Conservation (phyloP, 129 eudicot species). For the Apium graveolens region DNA sequence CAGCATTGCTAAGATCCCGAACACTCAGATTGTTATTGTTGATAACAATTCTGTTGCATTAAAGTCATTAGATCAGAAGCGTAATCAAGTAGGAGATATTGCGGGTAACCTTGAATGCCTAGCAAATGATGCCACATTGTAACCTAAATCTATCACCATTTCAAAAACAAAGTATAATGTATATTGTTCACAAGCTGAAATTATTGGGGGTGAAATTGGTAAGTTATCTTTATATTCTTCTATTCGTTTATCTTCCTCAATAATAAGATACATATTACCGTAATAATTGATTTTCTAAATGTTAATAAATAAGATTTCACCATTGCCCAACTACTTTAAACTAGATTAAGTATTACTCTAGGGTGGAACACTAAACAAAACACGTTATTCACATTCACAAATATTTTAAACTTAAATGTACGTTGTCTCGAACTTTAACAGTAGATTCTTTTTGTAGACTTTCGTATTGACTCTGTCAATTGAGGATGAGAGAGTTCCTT, state of each 20-base stretch:
- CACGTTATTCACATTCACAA: neutral
- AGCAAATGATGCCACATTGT: conserved; percentile 12
- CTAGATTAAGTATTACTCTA: too few species aligned
- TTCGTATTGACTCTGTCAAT: conserved; percentile 38
- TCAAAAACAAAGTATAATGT: conserved; percentile 26
- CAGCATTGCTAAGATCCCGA: conserved; percentile 21
- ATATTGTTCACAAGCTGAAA: conserved; percentile 32
- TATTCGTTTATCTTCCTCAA: neutral
- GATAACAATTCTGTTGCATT: conserved; percentile 22
- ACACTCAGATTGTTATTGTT: conserved; percentile 23
- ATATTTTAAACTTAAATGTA: neutral
- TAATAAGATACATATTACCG: neutral
- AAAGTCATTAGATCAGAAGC: conserved; percentile 12
- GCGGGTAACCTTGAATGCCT: conserved; percentile 19
- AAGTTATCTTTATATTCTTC: neutral
- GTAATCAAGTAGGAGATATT: conserved; percentile 6
- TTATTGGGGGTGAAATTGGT: conserved; percentile 40
- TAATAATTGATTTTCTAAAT: neutral
- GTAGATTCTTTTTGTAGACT: conserved; percentile 24
- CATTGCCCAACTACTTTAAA: neutral
- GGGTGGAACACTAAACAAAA: too few species aligned
- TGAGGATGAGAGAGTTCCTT: conserved; percentile 21
- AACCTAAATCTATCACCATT: conserved; percentile 18
- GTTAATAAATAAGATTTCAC: too few species aligned
- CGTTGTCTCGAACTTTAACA: neutral